These are phyloP conservation scores for Angophora floribunda DNA, from an alignment of 345 rosid genomes.

Conservation along the genomic window DNA sequence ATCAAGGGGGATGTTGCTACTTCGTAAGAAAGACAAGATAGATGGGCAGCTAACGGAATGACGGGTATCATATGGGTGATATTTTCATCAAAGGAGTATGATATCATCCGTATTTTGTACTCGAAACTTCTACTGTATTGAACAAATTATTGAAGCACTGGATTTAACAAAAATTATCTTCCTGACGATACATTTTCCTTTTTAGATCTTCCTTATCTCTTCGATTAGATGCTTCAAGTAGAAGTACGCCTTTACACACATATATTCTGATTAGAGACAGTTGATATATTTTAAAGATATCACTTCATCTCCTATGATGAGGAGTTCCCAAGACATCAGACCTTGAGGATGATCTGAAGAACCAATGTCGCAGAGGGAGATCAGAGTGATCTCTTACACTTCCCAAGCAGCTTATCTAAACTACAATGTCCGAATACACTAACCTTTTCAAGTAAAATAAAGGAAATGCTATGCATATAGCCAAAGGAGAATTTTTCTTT, in stretches of 20 bases:
- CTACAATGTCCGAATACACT: neutral
- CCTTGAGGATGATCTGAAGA: neutral
- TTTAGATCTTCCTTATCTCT: neutral
- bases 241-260: neutral
- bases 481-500: neutral
- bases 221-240: neutral
- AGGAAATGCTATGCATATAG: neutral
- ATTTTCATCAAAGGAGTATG: neutral
- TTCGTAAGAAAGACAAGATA: neutral
- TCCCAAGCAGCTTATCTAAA: neutral
- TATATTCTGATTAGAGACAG: neutral
- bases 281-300: neutral
- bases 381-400: neutral
- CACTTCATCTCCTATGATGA: neutral
- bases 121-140: neutral
- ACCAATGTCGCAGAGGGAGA: neutral
- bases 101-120: neutral
- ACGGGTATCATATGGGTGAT: neutral
- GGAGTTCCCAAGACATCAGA: neutral
- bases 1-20: neutral
- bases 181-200: neutral
- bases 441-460: neutral
- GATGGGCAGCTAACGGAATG: neutral
- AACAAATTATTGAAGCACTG: neutral
- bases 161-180: neutral